Conservation (phyloP, 495 filamentous ascomycete genomes). For the Hypoxylon perforatum region DNA sequence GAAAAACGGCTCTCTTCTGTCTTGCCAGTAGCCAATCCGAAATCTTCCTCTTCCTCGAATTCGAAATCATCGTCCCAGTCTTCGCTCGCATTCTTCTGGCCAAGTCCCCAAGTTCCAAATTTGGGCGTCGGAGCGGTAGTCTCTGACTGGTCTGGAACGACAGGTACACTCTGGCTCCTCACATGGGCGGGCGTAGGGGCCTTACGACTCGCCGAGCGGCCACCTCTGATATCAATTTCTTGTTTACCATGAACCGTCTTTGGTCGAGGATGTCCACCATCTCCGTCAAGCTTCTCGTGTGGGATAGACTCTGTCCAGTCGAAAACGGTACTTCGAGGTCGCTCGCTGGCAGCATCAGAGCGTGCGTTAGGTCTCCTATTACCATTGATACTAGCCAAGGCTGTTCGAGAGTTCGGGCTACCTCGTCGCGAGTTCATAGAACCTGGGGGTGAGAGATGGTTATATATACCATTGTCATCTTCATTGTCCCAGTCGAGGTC, state of each 20-base stretch:
- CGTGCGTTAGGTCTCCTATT: constrained; percentile 48
- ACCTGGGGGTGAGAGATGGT: constrained; percentile 65
- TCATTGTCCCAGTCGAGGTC: constrained; percentile 68
- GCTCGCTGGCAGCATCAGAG: constrained; percentile 52
- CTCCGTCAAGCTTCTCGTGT: constrained; percentile 63
- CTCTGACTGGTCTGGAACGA: constrained; percentile 72
- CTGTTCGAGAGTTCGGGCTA: constrained; percentile 57
- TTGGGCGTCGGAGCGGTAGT: constrained; percentile 73
- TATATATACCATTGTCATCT: constrained; percentile 63
- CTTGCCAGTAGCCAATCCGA: constrained; percentile 50
- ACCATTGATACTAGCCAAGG: constrained; percentile 55
- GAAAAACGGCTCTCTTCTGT: constrained; percentile 61
- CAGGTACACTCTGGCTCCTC: constrained; percentile 95
- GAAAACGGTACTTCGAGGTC: constrained; percentile 74
- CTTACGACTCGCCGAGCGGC: constrained; percentile 78
- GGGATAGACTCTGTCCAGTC: constrained; percentile 84
- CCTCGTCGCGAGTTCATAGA: constrained; percentile 58
- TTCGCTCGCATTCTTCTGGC: constrained; percentile 83
- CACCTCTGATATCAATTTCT: constrained; percentile 74
- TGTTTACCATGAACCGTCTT: constrained; percentile 94
- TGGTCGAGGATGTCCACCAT: constrained; percentile 73
- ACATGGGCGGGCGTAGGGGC: constrained; percentile 81
- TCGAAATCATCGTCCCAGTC: constrained; percentile 91
- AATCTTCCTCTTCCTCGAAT: constrained; percentile 66
- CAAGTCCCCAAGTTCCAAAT: constrained; percentile 89